Evolutionary conservation across 2,329 filamentous ascomycete species (phyloP).

Genomic region (Huntiella abstrusa): DNA sequence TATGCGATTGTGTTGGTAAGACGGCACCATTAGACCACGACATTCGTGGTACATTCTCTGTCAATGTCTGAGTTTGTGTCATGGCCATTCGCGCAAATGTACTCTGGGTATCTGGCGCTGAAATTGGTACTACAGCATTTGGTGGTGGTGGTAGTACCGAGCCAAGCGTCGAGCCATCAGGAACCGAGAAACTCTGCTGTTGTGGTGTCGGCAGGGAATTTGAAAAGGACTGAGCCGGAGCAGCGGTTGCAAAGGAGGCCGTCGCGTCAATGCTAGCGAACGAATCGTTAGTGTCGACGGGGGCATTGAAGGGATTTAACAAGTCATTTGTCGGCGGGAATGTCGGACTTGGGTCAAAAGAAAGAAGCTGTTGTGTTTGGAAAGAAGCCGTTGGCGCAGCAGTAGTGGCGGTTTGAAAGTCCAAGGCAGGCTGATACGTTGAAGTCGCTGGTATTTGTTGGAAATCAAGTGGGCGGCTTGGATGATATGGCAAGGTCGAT

Average conservation of each 20-base stretch:
- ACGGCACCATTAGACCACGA: neutral
- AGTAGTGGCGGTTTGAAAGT: neutral
- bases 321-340: neutral
- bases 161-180: neutral
- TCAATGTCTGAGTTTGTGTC: neutral
- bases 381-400: neutral
- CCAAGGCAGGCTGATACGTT: neutral
- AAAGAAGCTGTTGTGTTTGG: slow-evolving; percentile 3
- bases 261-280: neutral
- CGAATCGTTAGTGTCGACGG: neutral
- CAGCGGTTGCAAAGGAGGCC: neutral
- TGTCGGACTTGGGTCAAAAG: neutral
- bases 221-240: neutral
- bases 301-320: neutral
- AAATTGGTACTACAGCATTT: neutral
- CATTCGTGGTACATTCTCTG: neutral
- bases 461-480: neutral
- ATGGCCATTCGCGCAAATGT: neutral
- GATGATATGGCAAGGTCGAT: neutral
- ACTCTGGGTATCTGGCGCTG: neutral
- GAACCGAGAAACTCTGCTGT: neutral
- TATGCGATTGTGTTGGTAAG: slow-evolving; percentile 1
- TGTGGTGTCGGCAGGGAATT: neutral
- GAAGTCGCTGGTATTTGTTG: slow-evolving; percentile 3
- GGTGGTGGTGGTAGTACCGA: neutral